A percentile compares a stretch with the other conserved stretches of the same genome.
Evolutionary conservation across 768 basidiomycete species (phyloP).

Genomic region (Tricholoma terreum): DNA sequence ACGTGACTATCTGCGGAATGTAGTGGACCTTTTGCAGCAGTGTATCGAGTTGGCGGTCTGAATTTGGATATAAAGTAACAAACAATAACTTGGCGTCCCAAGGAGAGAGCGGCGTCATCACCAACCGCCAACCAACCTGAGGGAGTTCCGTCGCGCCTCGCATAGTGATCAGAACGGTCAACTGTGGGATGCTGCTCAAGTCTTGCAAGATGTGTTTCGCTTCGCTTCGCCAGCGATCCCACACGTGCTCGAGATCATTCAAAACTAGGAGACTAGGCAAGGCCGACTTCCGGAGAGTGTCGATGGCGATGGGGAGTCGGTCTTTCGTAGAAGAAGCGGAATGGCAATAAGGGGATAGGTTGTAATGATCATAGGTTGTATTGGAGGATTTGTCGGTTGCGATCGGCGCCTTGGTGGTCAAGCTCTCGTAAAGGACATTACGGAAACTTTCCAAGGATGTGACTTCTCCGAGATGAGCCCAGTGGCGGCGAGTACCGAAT

Average conservation of each 20-base stretch:
- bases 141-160: slow-evolving; percentile 3
- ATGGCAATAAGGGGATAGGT: too few species aligned
- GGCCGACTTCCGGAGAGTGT: neutral
- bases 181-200: neutral
- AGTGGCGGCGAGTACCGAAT: slow-evolving; percentile 1
- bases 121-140: neutral
- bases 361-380: neutral
- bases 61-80: slow-evolving; percentile 1
- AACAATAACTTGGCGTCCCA: slow-evolving; percentile 4
- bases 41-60: slow-evolving; percentile 5
- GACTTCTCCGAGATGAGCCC: neutral
- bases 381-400: neutral
- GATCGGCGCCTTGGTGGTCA: neutral
- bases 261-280: slow-evolving; percentile 3
- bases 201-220: slow-evolving; percentile 4
- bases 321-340: too few species aligned
- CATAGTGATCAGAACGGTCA: slow-evolving; percentile 9
- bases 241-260: slow-evolving; percentile 8
- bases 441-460: neutral
- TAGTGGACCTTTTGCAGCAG: slow-evolving; percentile 6
- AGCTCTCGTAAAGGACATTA: neutral
- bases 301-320: neutral
- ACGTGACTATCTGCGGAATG: slow-evolving; percentile 5
- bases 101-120: slow-evolving; percentile 1
- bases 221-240: neutral